Evolutionary conservation across 441 rosid genomes (phyloP), one percentile per base, ranked within the genome.

Genomic region (Erodium moschatum): DNA sequence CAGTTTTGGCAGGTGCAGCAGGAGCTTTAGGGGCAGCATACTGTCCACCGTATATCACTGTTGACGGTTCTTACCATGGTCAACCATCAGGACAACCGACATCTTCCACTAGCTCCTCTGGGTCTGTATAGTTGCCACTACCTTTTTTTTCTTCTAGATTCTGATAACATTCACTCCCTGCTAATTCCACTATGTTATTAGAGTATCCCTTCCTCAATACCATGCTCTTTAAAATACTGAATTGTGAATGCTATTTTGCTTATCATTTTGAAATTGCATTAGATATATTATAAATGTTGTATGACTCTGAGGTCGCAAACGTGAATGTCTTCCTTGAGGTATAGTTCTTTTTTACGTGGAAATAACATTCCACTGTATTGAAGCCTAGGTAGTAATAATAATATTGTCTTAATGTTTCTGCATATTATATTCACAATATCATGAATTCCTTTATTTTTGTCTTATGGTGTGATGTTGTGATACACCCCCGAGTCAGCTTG

Each of bases 21-120:
- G 96, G 97, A 76, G 86, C 91, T 65, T 76, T 93, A 74, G 95
- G 95, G 56, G 85, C 89, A 54, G 42, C 90, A n/a, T 89, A 91
- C 81, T 82, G 91, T 80, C 73, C 97, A 19, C 93, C 96, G 31
- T 90, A 90, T 77, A 75, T 90, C 67, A 60, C 88, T 61, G 85
- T 86, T 60, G 94, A 89, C 78, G 89, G 91, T 79, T 72, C 89
- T 76, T 86, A 86, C 80, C 80, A 90, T 75, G 65, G 85, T 74
- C 82, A 79, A 46, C 79, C 85, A 8, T 70, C 82, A 0, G 88
- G 78, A 48, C 90, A 86, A 75, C 58, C 58, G 5, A 73, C 90
- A 60, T 83, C 96, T 74, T 79, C 89, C 46, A 70, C 67, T 20
- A 85, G 86, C 73, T 75, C 86, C 69, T 82, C 89, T 35, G 85